Base-by-base conservation (phyloP, 495 filamentous ascomycete species). In the Echria macrotheca region DNA sequence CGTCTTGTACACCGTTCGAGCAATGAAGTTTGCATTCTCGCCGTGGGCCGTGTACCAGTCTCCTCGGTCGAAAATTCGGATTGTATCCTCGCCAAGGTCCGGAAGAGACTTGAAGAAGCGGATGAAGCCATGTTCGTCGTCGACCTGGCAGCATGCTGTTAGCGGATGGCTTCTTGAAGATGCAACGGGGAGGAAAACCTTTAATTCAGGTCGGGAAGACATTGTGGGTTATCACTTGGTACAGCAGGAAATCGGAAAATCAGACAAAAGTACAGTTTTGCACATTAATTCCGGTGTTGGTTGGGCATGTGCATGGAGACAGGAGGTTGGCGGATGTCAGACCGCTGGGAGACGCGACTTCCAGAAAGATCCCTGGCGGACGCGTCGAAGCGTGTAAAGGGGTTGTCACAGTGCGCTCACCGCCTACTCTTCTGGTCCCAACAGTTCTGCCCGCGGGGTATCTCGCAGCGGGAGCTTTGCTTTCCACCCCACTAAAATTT, bases 21-120 rank as follows among this genome's bases (percentile, higher is more conserved):
- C 93, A 66, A 98, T 94, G 71, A 96, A 95, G 51, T 84, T 80
- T 26, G 93, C 93, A 81, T 97, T 85, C 46, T 86, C 76, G 21
- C 90, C 93, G 61, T 98, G 94, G 12, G 89, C 87, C 0, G 90
- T 91, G 66, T 96, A 96, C 80, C 83, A 97, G 61, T 97, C 93
- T 25, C 88, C 89, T 52, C 93, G 82, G 61, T 96, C 89, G 60
- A 97, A 98, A 35, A 98, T 81, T 21, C 93, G 87, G 22, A 97
- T 76, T 1, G 83, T 83, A 51, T 91, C 88, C 8, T 74, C 77
- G 60, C 79, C 76, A 41, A 82, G 79, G 14, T 66, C 47, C 6
- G 87, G 81, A 7, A 98, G 79, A 25, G 78, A 82, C 50, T 88
- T 88, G 74, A 89, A 98, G 73, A 91, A 95, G 29, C 83, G 83